These are phyloP conservation scores for Ceratonia siliqua DNA, from an alignment of 306 rosid genomes.

Conservation along the genomic window DNA sequence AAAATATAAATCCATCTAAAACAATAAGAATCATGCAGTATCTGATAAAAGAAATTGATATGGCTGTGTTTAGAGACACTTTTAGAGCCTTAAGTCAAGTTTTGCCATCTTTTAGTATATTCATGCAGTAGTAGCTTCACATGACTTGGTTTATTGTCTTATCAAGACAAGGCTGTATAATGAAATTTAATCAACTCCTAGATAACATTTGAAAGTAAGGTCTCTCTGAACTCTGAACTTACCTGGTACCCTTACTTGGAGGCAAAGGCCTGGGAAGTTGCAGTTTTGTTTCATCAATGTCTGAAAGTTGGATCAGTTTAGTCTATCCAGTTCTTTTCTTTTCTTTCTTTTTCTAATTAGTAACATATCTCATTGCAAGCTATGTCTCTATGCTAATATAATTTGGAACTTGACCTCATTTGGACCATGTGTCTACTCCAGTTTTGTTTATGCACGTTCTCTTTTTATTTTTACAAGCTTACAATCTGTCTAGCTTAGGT, in stretches of 20 bases:
- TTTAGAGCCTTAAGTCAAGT: not conserved
- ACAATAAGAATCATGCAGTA: constrained; percentile 4
- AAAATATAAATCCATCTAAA: constrained; percentile 13
- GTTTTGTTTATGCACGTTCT: not conserved
- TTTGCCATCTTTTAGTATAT: not conserved
- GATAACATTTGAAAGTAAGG: constrained; percentile 14
- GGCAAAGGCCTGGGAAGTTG: not conserved
- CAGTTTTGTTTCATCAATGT: constrained; percentile 2
- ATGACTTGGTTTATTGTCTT: not conserved
- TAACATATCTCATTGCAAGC: not conserved
- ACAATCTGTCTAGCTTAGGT: not conserved
- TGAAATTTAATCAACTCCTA: not conserved
- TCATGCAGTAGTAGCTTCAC: not conserved
- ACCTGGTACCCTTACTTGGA: not conserved
- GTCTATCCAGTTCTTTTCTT: not conserved
- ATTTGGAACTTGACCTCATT: constrained; percentile 9
- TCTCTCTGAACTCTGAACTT: not conserved
- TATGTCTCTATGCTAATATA: constrained; percentile 8
- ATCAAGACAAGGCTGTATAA: not conserved
- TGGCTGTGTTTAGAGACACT: not conserved
- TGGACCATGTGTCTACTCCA: constrained; percentile 8
- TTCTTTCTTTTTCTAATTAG: not conserved
- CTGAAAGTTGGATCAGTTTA: not conserved
- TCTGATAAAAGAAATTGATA: not conserved
- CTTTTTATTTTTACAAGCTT: not conserved